A percentile compares a stretch with the other conserved stretches of the same genome.
Conservation (phyloP, 768 basidiomycete genomes). For the Pisolithus marmoratus region DNA sequence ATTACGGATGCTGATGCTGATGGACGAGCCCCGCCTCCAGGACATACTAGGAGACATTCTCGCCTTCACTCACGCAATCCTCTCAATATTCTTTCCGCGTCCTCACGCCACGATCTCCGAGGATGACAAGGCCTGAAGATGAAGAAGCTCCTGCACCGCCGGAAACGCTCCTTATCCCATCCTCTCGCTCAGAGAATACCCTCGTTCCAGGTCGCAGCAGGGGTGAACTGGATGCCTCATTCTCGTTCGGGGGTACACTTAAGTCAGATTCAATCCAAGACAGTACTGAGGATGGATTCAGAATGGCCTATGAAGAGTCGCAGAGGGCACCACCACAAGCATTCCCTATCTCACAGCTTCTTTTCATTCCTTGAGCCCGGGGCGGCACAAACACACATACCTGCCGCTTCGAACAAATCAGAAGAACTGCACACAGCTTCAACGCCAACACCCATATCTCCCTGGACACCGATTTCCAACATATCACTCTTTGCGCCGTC, state of each 20-base stretch:
- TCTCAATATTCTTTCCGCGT: conserved; percentile 87
- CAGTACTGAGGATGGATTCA: conserved; percentile 8
- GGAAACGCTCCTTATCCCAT: conserved; percentile 36
- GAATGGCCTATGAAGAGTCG: conserved; percentile 22
- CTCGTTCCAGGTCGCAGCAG: conserved; percentile 19
- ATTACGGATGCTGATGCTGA: conserved; percentile 6
- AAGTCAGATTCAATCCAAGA: conserved; percentile 20
- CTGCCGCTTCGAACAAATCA: conserved; percentile 10
- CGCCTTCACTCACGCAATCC: conserved; percentile 86
- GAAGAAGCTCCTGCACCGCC: conserved; percentile 43
- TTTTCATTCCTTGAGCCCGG: conserved; percentile 91
- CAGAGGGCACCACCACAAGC: conserved; percentile 86
- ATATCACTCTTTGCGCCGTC: conserved; percentile 1
- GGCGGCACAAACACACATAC: conserved; percentile 13
- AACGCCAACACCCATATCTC: conserved; percentile 56
- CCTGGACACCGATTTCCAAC: conserved; percentile 56
- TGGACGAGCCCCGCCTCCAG: conserved; percentile 10
- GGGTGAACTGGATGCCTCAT: conserved; percentile 46
- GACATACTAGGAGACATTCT: conserved; percentile 45
- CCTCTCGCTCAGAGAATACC: conserved; percentile 33
- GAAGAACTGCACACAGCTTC: conserved; percentile 51
- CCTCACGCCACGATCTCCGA: conserved; percentile 60
- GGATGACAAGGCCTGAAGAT: conserved; percentile 46
- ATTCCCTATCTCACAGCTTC: conserved; percentile 91
- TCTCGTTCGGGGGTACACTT: conserved; percentile 58